These are phyloP conservation scores for Amanita phalloides DNA, from an alignment of 768 basidiomycete genomes.

Conservation along the genomic window DNA sequence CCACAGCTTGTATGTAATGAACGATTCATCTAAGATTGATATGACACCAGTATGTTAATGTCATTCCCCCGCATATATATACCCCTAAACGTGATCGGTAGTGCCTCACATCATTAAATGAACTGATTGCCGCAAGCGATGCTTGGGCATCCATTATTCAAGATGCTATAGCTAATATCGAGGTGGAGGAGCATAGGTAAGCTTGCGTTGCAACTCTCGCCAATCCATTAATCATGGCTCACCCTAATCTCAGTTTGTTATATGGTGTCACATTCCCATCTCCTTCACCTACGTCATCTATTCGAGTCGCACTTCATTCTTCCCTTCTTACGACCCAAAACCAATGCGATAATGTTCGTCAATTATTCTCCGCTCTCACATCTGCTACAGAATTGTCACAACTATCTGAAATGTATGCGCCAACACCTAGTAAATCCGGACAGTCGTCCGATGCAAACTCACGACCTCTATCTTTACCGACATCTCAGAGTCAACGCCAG, in stretches of 20 bases:
- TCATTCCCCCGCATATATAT: slow-evolving; percentile 1
- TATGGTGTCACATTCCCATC: slow-evolving; percentile 33
- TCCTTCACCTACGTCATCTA: slow-evolving; percentile 36
- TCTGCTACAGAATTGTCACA: slow-evolving; percentile 63
- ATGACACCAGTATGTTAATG: slow-evolving; percentile 40
- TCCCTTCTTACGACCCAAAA: slow-evolving; percentile 67
- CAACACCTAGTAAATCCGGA: slow-evolving; percentile 45
- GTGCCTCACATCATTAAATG: slow-evolving; percentile 57
- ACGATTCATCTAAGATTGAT: slow-evolving; percentile 31
- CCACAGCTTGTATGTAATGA: slow-evolving; percentile 20
- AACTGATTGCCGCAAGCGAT: slow-evolving; percentile 55
- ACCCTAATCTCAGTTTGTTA: slow-evolving; percentile 12
- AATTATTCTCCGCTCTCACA: slow-evolving; percentile 68
- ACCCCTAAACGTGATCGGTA: slow-evolving; percentile 16
- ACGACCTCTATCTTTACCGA: slow-evolving; percentile 33
- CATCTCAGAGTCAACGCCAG: slow-evolving; percentile 18
- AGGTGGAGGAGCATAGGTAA: slow-evolving; percentile 63
- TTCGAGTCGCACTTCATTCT: slow-evolving; percentile 64
- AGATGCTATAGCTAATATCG: slow-evolving; percentile 53
- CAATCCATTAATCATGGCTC: slow-evolving; percentile 1
- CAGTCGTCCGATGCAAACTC: slow-evolving; percentile 15
- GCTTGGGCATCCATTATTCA: slow-evolving; percentile 69
- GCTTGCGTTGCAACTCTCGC: slow-evolving; percentile 6
- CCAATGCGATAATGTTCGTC: slow-evolving; percentile 76
- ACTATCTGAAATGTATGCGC: slow-evolving; percentile 83